Conservation (phyloP, 768 basidiomycete genomes). For the Cytidiella melzeri region DNA sequence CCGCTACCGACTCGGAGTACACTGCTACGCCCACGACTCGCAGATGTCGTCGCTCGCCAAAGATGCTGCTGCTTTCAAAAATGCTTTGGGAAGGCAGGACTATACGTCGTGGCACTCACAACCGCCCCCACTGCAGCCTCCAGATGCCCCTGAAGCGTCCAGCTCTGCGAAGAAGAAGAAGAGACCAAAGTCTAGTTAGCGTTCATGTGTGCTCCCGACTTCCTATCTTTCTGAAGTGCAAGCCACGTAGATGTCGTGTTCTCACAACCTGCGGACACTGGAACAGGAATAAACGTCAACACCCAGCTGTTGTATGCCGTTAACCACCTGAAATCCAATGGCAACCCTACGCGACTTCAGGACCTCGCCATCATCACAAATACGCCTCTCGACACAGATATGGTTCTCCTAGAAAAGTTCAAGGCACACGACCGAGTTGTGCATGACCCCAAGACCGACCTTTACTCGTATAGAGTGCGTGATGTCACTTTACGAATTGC, state of each 20-base stretch:
- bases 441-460: constrained; percentile 76
- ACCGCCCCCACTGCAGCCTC: constrained; percentile 33
- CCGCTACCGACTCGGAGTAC: too few species aligned
- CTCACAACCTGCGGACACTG: constrained; percentile 85
- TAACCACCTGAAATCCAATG: constrained; percentile 68
- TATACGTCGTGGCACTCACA: constrained; percentile 75
- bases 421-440: constrained; percentile 72
- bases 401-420: constrained; percentile 72
- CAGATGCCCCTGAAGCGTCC: constrained; percentile 25
- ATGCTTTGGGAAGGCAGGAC: constrained; percentile 55
- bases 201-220: constrained; percentile 8
- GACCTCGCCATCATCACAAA: constrained; percentile 80
- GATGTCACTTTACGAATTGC: not conserved
- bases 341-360: constrained; percentile 73
- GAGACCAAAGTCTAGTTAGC: constrained; percentile 57
- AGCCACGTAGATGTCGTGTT: constrained; percentile 58
- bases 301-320: constrained; percentile 86
- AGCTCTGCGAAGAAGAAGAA: constrained; percentile 48
- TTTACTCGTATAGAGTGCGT: constrained; percentile 81
- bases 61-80: constrained; percentile 69
- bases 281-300: constrained; percentile 73
- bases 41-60: constrained; percentile 70
- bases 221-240: constrained; percentile 14
- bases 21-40: too few species aligned
- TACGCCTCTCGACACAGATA: constrained; percentile 71